Evolutionary conservation across 176 grass and related monocot species (phyloP).

Genomic region (Guadua angustifolia): DNA sequence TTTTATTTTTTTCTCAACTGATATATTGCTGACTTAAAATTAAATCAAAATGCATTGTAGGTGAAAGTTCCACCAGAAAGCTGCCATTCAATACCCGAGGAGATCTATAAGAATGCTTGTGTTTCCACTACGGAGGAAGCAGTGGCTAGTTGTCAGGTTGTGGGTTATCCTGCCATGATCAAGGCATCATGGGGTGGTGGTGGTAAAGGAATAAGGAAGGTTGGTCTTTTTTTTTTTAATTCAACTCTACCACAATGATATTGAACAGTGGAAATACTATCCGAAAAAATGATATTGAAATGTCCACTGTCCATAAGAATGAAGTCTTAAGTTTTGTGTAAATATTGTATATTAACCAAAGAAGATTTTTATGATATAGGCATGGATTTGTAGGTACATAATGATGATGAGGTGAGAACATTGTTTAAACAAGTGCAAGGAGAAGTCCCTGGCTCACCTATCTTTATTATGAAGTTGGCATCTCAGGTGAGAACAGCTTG

Average conservation of each 20-base stretch:
- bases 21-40: conserved; percentile 17
- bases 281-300: neutral
- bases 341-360: conserved; percentile 10
- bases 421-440: conserved; percentile 99
- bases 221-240: conserved; percentile 53
- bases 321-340: neutral
- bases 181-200: conserved; percentile 99
- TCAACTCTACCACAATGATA: conserved; percentile 34
- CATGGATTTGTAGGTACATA: conserved; percentile 76
- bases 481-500: conserved; percentile 72
- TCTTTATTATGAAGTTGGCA: conserved; percentile 99
- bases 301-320: conserved; percentile 27
- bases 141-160: conserved; percentile 88
- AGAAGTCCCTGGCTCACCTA: conserved; percentile 98
- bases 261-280: neutral
- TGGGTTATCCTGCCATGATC: conserved; percentile 99
- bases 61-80: conserved; percentile 73
- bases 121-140: conserved; percentile 96
- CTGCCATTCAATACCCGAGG: conserved; percentile 85
- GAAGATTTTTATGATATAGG: conserved; percentile 38
- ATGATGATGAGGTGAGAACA: conserved; percentile 95
- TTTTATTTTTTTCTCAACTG: conserved; percentile 28
- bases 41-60: conserved; percentile 47
- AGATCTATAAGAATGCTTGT: conserved; percentile 88
- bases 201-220: conserved; percentile 99